Percentiles rank a stretch among this genome's conserved stretches.
These are phyloP conservation scores for Triadica sebifera DNA, from an alignment of 345 rosid genomes.

Conservation along the genomic window DNA sequence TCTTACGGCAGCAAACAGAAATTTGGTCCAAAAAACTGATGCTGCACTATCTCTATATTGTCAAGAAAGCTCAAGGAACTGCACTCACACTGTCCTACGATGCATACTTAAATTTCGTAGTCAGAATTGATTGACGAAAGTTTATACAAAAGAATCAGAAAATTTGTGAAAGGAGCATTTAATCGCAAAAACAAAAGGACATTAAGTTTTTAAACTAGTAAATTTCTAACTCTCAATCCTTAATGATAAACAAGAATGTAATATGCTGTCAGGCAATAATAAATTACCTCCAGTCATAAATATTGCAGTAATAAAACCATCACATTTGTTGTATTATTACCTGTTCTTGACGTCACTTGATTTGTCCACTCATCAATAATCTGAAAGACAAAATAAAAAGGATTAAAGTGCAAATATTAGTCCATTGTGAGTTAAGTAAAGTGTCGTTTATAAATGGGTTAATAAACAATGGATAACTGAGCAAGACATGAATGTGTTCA, in stretches of 20 bases:
- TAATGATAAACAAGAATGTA: background rate
- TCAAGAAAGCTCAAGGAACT: background rate
- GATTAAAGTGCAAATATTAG: background rate
- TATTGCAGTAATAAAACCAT: background rate
- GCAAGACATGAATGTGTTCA: background rate
- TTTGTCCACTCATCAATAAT: constrained; percentile 78
- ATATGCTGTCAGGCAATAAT: background rate
- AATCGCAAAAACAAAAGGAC: too few relatives aligned
- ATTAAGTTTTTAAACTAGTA: background rate
- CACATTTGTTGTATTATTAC: constrained; percentile 28
- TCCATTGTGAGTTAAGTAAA: background rate
- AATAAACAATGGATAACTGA: background rate
- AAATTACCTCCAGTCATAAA: background rate
- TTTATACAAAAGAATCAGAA: background rate
- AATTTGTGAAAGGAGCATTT: background rate
- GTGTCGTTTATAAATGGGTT: background rate
- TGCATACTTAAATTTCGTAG: background rate
- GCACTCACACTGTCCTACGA: too few relatives aligned
- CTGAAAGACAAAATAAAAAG: constrained; percentile 35
- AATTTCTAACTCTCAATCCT: background rate
- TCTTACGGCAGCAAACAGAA: background rate
- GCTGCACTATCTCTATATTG: background rate
- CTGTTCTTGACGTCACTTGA: constrained; percentile 70
- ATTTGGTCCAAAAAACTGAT: background rate
- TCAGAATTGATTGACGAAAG: background rate